A percentile compares a stretch with the other conserved stretches of the same genome.
Conservation (phyloP, 352 stramenopile genomes). For the Phytophthora nicotianae region DNA sequence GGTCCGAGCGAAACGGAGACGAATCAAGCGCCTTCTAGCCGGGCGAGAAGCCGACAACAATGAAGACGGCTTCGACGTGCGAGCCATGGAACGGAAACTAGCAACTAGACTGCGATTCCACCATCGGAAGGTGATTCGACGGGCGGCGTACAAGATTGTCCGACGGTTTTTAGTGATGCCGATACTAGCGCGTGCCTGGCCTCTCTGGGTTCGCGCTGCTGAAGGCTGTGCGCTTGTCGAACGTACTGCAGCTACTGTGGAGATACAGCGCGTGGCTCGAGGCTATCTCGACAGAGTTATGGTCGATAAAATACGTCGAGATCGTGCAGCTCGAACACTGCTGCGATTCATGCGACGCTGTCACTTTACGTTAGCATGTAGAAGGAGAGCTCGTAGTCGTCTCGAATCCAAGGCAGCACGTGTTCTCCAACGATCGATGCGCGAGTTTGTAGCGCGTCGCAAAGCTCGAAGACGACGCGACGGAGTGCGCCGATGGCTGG, state of each 20-base stretch:
- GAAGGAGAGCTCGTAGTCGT: constrained; percentile 17
- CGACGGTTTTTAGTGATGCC: constrained; percentile 42
- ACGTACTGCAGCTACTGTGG: constrained; percentile 32
- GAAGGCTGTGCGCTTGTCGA: constrained; percentile 27
- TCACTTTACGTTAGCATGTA: constrained; percentile 24
- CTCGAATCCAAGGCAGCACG: constrained; percentile 21
- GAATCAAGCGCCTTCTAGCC: constrained; percentile 5
- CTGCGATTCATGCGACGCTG: constrained; percentile 40
- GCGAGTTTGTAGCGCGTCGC: constrained; percentile 33
- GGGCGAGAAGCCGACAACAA: constrained; percentile 4
- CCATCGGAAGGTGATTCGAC: constrained; percentile 30
- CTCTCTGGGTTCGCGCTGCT: constrained; percentile 33
- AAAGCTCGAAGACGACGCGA: constrained; percentile 22
- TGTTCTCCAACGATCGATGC: constrained; percentile 42
- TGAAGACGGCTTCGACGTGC: constrained; percentile 50
- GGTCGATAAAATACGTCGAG: constrained; percentile 22
- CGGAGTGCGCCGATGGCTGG: constrained; percentile 42
- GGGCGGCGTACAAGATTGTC: constrained; percentile 47
- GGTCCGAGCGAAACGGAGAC: constrained; percentile 14
- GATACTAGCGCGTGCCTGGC: constrained; percentile 37
- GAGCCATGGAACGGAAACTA: constrained; percentile 57
- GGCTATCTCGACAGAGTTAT: constrained; percentile 20
- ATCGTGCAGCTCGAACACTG: constrained; percentile 36
- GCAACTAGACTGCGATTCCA: constrained; percentile 44
- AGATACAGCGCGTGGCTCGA: constrained; percentile 50